Base-by-base conservation (phyloP, 805 yeast species). In the Candida manassasensis region DNA sequence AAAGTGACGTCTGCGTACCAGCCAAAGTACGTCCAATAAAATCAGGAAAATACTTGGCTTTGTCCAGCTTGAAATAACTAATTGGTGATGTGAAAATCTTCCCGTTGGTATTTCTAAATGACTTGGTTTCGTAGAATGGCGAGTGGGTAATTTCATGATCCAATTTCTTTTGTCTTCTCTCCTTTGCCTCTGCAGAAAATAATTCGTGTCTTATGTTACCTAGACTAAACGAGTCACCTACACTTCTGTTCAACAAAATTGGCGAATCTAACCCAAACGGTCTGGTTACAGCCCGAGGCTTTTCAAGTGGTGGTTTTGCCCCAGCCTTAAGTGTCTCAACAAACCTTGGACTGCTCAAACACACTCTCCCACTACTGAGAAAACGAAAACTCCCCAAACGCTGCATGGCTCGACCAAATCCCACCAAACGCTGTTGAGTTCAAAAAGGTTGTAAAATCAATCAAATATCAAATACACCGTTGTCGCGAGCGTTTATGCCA, bases 81-180 rank as follows among this genome's bases (percentile, higher is more conserved):
- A 74, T 67, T 1, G 97, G 97, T 0, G 96, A 75, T 12, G 72
- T 64, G 63, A 88, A 93, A 43, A 89, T 69, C 59, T 88, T 87
- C 16, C 97, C 98, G 25, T 79, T 74, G 2, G 90, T 84, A 47
- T 81, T 81, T 32, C 81, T 67, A 51, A 77, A 67, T 2, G 71
- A 64, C 40, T 65, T 64, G 22, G 67, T 53, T 37, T 67, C 73
- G 39, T 62, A 66, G 44, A 66, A 60, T 4, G 69, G 69, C 10
- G 71, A 66, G 43, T 67, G 73, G 21, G 53, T 54, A 27, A 67
- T 53, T 32, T 67, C 73, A 39, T 64, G 64, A 34, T 67, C 68
- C 32, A 67, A 51, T 32, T 61, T 57, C 40, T 55, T 52, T 36
- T 63, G 67, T 41, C 71, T 51, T 32, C 51, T 47, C 29, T 62